Evolutionary conservation across 331 rosid genomes (phyloP).

Genomic region (Rhamnella rubrinervis): DNA sequence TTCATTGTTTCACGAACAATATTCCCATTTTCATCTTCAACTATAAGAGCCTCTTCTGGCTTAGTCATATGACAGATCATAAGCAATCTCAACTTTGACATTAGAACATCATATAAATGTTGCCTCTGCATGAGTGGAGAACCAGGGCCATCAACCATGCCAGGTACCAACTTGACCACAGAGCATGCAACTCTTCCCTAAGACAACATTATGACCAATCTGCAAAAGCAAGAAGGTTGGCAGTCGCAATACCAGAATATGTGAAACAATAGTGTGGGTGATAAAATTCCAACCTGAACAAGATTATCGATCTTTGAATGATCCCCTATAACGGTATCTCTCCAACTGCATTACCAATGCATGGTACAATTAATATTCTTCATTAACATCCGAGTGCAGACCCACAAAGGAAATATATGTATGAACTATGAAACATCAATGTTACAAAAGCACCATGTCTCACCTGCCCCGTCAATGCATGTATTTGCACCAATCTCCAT

Average conservation of each 20-base stretch:
- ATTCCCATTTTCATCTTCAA: slow-evolving; percentile 98
- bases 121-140: slow-evolving; percentile 76
- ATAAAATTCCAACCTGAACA: slow-evolving; percentile 70
- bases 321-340: slow-evolving; percentile 83
- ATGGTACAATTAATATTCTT: slow-evolving; percentile 22
- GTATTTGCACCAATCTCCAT: slow-evolving; percentile 92
- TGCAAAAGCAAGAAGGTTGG: slow-evolving; percentile 43
- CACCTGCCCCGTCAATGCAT: slow-evolving; percentile 95
- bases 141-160: slow-evolving; percentile 86
- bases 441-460: slow-evolving; percentile 2
- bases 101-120: slow-evolving; percentile 75
- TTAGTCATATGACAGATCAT: slow-evolving; percentile 99
- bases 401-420: background rate
- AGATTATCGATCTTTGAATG: slow-evolving; percentile 85
- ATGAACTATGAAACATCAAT: background rate
- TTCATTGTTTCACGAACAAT: slow-evolving; percentile 98
- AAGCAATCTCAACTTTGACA: slow-evolving; percentile 97
- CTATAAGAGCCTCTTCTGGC: slow-evolving; percentile 98
- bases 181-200: slow-evolving; percentile 75
- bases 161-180: slow-evolving; percentile 95
- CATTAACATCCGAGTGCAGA: background rate
- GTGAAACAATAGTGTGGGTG: background rate
- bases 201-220: slow-evolving; percentile 89
- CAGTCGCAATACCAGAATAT: slow-evolving; percentile 1
- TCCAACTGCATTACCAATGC: slow-evolving; percentile 66